Evolutionary conservation across 768 basidiomycete genomes (phyloP), one percentile per base, ranked within the genome.

Genomic region (Pleurotus salmoneostramineus): DNA sequence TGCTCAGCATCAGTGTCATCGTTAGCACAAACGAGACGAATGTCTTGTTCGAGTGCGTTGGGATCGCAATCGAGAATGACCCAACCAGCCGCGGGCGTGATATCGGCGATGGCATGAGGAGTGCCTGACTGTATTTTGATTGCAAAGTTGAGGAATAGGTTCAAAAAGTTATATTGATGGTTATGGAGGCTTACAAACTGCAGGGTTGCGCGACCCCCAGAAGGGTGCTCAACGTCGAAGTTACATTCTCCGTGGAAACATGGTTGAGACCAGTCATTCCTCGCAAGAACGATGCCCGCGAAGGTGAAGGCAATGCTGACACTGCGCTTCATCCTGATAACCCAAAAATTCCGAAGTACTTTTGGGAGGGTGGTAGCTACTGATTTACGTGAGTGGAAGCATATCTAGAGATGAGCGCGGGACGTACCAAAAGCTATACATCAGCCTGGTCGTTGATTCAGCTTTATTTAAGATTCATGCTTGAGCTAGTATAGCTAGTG

Each of bases 251-350:
- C 68, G 21, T 64, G 44, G 17, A 66, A 61, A 40, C 68, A 69
- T 6, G 68, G 66, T n/a, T 57, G 59, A 12, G 59, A 36, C 66
- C 66, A 68, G 56, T 69, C 68, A 54, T 64, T 66, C 44, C 44
- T 17, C 17, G 44, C 44, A 6, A 45, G 15, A 45, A 17, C 44
- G 6, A 45, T 17, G 2, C 44, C n/a, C 44, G 44, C 44, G 44
- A 45, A 15, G 44, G 17, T 15, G 44, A 45, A 45, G 14, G 44
- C 44, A 45, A 17, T 10, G 44, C 44, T 45, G n/a, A 45, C 14
- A 17, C 44, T 45, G 12, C 12, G 44, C 44, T 45, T 45, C 44
- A 45, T 45, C 44, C 5, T 45, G 40, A 3, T 42, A 27, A 1
- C 21, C 21, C 21, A 27, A 27, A 27, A 27, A 27, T 27, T 27